phyloP scores from a whole-genome alignment of 192 early-diverging fungal genomes.

The Coemansia sp. region DNA sequence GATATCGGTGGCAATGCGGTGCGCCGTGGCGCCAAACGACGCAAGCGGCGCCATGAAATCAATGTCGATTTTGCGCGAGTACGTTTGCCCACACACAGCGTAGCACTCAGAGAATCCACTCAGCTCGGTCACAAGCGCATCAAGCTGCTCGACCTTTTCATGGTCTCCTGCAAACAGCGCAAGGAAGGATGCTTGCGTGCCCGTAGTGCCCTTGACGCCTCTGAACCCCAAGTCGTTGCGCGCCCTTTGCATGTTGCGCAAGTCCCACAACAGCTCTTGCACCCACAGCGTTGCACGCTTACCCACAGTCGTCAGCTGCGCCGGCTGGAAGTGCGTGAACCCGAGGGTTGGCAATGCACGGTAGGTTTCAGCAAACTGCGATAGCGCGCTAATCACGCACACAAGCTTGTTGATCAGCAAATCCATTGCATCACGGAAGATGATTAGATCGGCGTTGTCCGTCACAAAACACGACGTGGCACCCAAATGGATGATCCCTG shows the following conservation, averaged over 20 bases:
- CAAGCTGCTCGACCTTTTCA: slow-evolving; percentile 90
- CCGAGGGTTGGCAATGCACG: slow-evolving; percentile 91
- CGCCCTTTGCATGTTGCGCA: slow-evolving; percentile 89
- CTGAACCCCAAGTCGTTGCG: slow-evolving; percentile 89
- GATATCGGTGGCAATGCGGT: slow-evolving; percentile 97
- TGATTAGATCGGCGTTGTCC: slow-evolving; percentile 98
- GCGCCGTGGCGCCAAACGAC: slow-evolving; percentile 93
- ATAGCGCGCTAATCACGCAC: slow-evolving; percentile 75
- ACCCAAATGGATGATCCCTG: slow-evolving; percentile 95
- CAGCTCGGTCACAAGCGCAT: slow-evolving; percentile 87
- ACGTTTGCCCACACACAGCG: slow-evolving; percentile 96
- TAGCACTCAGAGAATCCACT: slow-evolving; percentile 84
- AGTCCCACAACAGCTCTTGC: slow-evolving; percentile 95
- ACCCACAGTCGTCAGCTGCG: slow-evolving; percentile 97
- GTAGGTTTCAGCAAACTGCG: slow-evolving; percentile 78
- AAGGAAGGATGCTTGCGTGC: slow-evolving; percentile 97
- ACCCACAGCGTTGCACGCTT: slow-evolving; percentile 97
- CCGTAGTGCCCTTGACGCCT: slow-evolving; percentile 98
- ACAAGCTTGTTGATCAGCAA: slow-evolving; percentile 89
- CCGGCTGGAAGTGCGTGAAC: slow-evolving; percentile 99
- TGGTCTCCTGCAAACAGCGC: slow-evolving; percentile 93
- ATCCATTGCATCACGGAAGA: slow-evolving; percentile 93
- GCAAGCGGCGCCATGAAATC: slow-evolving; percentile 84
- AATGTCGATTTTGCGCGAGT: slow-evolving; percentile 96
- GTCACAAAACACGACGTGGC: slow-evolving; percentile 99